Percentiles rank a stretch among this genome's conserved stretches.
These are phyloP conservation scores for Mucor mucedo DNA, from an alignment of 371 early-diverging fungal genomes.

Conservation along the genomic window DNA sequence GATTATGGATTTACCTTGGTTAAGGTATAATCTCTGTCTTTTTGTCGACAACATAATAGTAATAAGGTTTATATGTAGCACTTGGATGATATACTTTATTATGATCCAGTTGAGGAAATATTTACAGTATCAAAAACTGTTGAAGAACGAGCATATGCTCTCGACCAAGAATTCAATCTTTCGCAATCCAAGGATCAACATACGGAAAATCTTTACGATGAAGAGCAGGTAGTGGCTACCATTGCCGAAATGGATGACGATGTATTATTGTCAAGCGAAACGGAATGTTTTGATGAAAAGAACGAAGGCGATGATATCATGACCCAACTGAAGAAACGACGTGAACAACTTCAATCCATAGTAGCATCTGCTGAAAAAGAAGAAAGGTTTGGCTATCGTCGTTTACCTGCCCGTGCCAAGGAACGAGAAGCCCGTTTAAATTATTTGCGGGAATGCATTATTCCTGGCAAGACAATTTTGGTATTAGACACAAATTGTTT, in stretches of 20 bases:
- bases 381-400: slow-evolving; percentile 26
- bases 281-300: slow-evolving; percentile 36
- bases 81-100: slow-evolving; percentile 36
- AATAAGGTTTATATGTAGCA: slow-evolving; percentile 25
- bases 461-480: slow-evolving; percentile 59
- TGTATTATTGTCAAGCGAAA: slow-evolving; percentile 41
- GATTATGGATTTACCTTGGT: slow-evolving; percentile 54
- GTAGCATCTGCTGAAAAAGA: slow-evolving; percentile 29
- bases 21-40: slow-evolving; percentile 38
- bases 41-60: background rate
- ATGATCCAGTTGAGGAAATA: slow-evolving; percentile 46
- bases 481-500: slow-evolving; percentile 75
- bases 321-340: slow-evolving; percentile 50
- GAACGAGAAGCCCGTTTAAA: slow-evolving; percentile 41
- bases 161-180: background rate
- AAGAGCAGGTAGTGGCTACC: slow-evolving; percentile 5
- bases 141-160: slow-evolving; percentile 11
- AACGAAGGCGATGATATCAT: slow-evolving; percentile 47
- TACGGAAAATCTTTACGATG: background rate
- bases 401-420: slow-evolving; percentile 33
- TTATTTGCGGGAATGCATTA: slow-evolving; percentile 36
- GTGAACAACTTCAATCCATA: slow-evolving; percentile 42
- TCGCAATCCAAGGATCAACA: background rate
- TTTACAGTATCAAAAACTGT: slow-evolving; percentile 26
- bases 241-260: slow-evolving; percentile 51